These are phyloP conservation scores for Senecio squalidus DNA, from an alignment of 140 eudicot species.

Conservation along the genomic window DNA sequence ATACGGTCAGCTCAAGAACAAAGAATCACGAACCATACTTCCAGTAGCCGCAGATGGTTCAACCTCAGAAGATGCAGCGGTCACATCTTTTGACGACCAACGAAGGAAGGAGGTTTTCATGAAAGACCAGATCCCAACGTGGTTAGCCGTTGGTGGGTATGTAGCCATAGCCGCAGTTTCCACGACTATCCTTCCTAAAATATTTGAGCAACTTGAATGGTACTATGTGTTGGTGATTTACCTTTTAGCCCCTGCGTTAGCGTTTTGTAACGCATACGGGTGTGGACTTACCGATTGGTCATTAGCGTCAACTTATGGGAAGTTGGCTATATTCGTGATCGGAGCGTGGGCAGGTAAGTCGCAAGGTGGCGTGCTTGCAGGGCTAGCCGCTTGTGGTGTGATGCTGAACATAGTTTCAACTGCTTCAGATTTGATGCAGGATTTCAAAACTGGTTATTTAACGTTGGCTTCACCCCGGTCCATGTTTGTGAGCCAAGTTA, in stretches of 20 bases:
- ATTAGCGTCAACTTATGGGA: constrained; percentile 70
- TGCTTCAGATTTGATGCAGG: constrained; percentile 66
- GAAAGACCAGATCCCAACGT: constrained; percentile 49
- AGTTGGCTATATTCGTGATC: constrained; percentile 54
- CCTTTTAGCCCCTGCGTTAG: constrained; percentile 57
- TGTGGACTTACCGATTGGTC: constrained; percentile 92
- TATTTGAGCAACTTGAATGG: constrained; percentile 69
- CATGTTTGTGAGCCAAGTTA: constrained; percentile 73
- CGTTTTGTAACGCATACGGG: constrained; percentile 83
- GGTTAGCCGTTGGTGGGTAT: constrained; percentile 55
- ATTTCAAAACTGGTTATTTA: constrained; percentile 75
- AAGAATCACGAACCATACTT: constrained; percentile 24
- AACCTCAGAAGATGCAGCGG: not conserved
- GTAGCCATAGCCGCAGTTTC: constrained; percentile 42
- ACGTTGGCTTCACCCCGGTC: constrained; percentile 77
- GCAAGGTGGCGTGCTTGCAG: constrained; percentile 70
- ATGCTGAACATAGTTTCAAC: constrained; percentile 65
- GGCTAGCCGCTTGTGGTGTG: constrained; percentile 79
- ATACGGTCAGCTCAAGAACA: constrained; percentile 27
- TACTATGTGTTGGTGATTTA: constrained; percentile 60
- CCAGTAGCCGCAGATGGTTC: constrained; percentile 30
- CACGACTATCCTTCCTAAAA: constrained; percentile 43
- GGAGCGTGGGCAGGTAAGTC: constrained; percentile 78
- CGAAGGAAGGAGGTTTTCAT: constrained; percentile 44
- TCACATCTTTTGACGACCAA: constrained; percentile 38